Conservation (phyloP, 805 yeast species). For the Spathaspora boniae region DNA sequence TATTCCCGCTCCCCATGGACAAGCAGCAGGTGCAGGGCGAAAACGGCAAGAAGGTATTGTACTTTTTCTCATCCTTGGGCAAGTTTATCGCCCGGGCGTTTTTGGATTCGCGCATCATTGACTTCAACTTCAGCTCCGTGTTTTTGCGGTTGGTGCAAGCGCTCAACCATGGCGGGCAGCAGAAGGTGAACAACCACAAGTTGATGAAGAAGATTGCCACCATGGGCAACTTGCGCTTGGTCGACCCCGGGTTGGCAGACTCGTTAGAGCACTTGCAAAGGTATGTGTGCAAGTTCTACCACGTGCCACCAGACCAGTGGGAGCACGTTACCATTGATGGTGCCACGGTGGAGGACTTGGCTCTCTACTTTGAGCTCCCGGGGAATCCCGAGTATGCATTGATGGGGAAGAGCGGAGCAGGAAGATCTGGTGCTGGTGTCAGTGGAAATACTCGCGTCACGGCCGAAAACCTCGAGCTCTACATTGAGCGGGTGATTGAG, state of each 20-base stretch:
- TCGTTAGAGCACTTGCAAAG: slow-evolving; percentile 52
- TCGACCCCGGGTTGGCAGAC: slow-evolving; percentile 58
- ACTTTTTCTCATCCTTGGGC: slow-evolving; percentile 67
- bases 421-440: too few relatives aligned
- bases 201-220: slow-evolving; percentile 19
- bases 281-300: slow-evolving; percentile 30
- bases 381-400: slow-evolving; percentile 66
- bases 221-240: slow-evolving; percentile 38
- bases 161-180: slow-evolving; percentile 17
- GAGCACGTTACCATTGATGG: slow-evolving; percentile 27
- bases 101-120: slow-evolving; percentile 83
- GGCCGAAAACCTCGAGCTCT: slow-evolving; percentile 52
- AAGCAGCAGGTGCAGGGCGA: slow-evolving; percentile 18
- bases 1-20: slow-evolving; percentile 71
- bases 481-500: slow-evolving; percentile 55
- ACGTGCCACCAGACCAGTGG: slow-evolving; percentile 13
- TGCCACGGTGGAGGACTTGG: slow-evolving; percentile 48
- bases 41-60: slow-evolving; percentile 41
- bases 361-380: slow-evolving; percentile 70
- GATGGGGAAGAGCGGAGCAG: too few relatives aligned
- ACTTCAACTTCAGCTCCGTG: slow-evolving; percentile 68
- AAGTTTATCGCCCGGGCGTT: slow-evolving; percentile 82
- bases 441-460: slow-evolving; percentile 54
- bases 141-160: slow-evolving; percentile 61
- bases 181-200: slow-evolving; percentile 2